A percentile compares a stretch with the other conserved stretches of the same genome.
phyloP scores from a whole-genome alignment of 2,329 filamentous ascomycete species.

The Aspergillus chevalieri region DNA sequence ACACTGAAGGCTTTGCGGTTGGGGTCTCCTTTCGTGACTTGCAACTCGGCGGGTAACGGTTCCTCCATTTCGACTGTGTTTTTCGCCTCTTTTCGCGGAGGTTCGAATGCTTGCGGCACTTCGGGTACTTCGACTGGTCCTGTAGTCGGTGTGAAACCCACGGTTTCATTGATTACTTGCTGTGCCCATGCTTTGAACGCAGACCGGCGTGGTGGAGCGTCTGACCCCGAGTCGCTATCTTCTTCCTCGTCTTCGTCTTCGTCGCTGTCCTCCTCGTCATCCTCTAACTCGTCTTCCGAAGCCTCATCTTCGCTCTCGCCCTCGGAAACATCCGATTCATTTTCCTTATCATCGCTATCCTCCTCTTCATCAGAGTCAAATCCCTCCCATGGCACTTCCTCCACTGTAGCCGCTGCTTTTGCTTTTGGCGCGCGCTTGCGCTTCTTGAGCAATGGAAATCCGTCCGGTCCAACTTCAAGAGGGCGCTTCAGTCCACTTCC shows the following conservation, averaged over 20 bases:
- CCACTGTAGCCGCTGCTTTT: slow-evolving; percentile 22
- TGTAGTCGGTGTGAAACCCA: slow-evolving; percentile 58
- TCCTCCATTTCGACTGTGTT: slow-evolving; percentile 35
- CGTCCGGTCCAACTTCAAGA: slow-evolving; percentile 70
- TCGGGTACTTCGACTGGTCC: slow-evolving; percentile 20
- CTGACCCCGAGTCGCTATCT: slow-evolving; percentile 9
- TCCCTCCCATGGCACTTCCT: slow-evolving; percentile 43
- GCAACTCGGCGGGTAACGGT: slow-evolving; percentile 34
- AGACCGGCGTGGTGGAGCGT: slow-evolving; percentile 41
- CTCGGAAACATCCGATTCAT: slow-evolving; percentile 7
- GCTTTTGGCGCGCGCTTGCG: slow-evolving; percentile 62
- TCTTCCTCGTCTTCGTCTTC: slow-evolving; percentile 27
- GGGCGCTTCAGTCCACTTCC: slow-evolving; percentile 85
- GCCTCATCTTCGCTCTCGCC: slow-evolving; percentile 24
- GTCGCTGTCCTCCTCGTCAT: slow-evolving; percentile 8
- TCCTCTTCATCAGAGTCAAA: slow-evolving; percentile 40
- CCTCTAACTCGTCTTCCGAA: slow-evolving; percentile 15
- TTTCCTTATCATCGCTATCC: slow-evolving; percentile 31
- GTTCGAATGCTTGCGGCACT: slow-evolving; percentile 21
- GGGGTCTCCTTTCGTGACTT: slow-evolving; percentile 34
- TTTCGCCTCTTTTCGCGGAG: slow-evolving; percentile 27
- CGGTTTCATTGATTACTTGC: slow-evolving; percentile 73
- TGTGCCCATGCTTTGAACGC: slow-evolving; percentile 94
- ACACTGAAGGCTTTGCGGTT: slow-evolving; percentile 72
- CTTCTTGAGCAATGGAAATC: slow-evolving; percentile 75